Evolutionary conservation across 306 rosid species (phyloP).

Genomic region (Quercus alba): DNA sequence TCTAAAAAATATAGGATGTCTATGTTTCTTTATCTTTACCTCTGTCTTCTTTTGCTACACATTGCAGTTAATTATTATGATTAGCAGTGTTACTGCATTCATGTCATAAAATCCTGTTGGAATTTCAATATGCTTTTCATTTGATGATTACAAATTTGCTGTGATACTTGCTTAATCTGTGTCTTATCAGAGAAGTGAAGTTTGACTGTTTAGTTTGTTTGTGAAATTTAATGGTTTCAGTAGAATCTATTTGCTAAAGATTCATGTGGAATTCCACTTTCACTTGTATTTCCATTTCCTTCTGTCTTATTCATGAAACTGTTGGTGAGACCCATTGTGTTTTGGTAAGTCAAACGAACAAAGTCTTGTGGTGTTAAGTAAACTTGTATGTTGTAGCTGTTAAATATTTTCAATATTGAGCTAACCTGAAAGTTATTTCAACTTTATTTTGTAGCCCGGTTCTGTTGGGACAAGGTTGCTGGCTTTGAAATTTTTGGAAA

Average conservation of each 20-base stretch:
- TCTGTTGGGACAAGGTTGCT: conserved; percentile 64
- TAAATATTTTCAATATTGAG: conserved; percentile 9
- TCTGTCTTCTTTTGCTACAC: neutral
- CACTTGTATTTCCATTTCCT: neutral
- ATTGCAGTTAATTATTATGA: neutral
- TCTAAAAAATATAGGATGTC: neutral
- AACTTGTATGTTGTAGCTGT: conserved; percentile 10
- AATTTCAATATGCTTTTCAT: neutral
- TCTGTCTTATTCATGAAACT: neutral
- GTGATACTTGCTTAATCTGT: neutral
- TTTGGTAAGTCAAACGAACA: conserved; percentile 1
- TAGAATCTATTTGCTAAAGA: neutral
- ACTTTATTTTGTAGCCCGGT: conserved; percentile 77
- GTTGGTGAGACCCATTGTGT: neutral
- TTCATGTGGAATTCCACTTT: neutral
- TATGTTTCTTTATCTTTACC: neutral
- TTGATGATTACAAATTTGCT: neutral
- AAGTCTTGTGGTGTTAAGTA: neutral
- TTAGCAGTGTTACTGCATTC: neutral
- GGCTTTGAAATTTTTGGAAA: conserved; percentile 90
- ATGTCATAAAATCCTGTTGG: neutral
- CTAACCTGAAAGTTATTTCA: conserved; percentile 36
- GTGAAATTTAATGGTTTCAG: neutral
- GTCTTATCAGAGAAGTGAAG: neutral
- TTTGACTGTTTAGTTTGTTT: neutral